Conservation (phyloP, 2,329 filamentous ascomycete genomes). For the Beauveria sp. region DNA sequence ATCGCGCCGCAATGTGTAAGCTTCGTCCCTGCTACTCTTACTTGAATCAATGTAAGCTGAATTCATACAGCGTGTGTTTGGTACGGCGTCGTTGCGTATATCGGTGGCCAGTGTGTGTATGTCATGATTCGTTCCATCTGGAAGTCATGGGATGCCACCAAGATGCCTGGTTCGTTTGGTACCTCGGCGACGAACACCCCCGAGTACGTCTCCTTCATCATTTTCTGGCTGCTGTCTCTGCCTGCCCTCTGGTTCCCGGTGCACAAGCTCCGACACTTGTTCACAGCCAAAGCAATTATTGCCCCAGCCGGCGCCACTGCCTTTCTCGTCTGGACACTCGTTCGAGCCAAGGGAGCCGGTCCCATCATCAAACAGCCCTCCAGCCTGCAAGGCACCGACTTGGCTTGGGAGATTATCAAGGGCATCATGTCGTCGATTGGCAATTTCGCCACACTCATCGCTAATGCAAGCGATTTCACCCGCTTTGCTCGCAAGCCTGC, state of each 20-base stretch:
- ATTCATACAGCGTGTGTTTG: constrained; percentile 59
- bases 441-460: constrained; percentile 84
- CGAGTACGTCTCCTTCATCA: constrained; percentile 73
- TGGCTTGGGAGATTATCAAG: constrained; percentile 77
- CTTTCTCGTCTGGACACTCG: constrained; percentile 82
- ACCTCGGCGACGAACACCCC: constrained; percentile 65
- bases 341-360: constrained; percentile 73
- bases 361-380: constrained; percentile 68
- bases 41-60: neutral
- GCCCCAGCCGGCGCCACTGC: constrained; percentile 77
- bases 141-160: constrained; percentile 53
- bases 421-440: constrained; percentile 85
- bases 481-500: constrained; percentile 71
- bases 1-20: constrained; percentile 70
- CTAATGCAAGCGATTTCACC: constrained; percentile 76
- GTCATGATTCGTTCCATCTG: constrained; percentile 86
- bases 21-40: neutral
- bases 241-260: constrained; percentile 87
- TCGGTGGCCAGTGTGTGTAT: constrained; percentile 77
- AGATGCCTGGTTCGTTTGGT: constrained; percentile 59
- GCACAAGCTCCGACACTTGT: constrained; percentile 80
- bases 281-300: constrained; percentile 82
- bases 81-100: constrained; percentile 82
- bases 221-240: constrained; percentile 76
- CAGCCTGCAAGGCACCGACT: constrained; percentile 53